Percentiles rank a stretch among this genome's conserved stretches.
These are phyloP conservation scores for Saccharomyces hybrid DNA, from an alignment of 1,139 yeast genomes.

Conservation along the genomic window DNA sequence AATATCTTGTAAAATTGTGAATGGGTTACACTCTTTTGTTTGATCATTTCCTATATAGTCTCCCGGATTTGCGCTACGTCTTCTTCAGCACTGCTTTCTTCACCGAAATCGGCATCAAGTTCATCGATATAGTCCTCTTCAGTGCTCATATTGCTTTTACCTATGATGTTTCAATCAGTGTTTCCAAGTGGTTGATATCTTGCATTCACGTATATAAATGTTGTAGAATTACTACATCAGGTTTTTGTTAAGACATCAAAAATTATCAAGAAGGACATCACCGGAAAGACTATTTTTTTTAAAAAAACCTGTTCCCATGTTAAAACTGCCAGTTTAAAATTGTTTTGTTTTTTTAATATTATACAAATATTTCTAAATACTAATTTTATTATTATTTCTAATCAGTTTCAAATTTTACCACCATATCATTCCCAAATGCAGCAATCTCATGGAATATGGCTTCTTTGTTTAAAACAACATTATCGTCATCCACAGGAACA, in stretches of 20 bases:
- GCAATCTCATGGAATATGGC: slow-evolving; percentile 67
- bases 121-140: not conserved
- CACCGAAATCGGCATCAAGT: not conserved
- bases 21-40: not conserved
- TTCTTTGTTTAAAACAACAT: slow-evolving; percentile 63
- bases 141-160: not conserved
- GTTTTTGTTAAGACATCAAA: too few relatives aligned
- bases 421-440: slow-evolving; percentile 46
- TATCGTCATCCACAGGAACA: slow-evolving; percentile 49
- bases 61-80: not conserved
- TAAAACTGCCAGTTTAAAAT: not conserved
- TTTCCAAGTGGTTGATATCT: too few relatives aligned
- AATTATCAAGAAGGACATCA: not conserved
- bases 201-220: too few relatives aligned
- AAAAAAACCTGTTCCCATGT: not conserved
- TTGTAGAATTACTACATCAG: too few relatives aligned
- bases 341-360: not conserved
- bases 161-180: too few relatives aligned
- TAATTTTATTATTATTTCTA: slow-evolving; percentile 4
- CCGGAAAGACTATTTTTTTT: not conserved
- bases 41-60: not conserved
- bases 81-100: not conserved
- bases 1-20: not conserved
- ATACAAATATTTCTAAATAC: not conserved
- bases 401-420: slow-evolving; percentile 24